These are phyloP conservation scores for Talaromyces sp. DNA, from an alignment of 2,329 filamentous ascomycete genomes.

Conservation along the genomic window DNA sequence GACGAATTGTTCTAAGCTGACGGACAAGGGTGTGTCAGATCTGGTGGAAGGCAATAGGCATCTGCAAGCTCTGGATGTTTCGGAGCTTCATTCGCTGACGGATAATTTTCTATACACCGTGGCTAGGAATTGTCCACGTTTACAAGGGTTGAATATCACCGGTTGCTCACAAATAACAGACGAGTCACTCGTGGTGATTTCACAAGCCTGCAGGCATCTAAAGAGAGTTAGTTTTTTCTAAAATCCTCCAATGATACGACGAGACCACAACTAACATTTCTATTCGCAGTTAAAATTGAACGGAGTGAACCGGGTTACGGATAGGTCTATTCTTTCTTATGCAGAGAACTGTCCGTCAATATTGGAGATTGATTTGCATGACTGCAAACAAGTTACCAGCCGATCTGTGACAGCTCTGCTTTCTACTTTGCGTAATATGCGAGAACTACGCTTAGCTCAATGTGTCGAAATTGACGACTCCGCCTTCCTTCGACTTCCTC, in stretches of 20 bases:
- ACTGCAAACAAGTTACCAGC: constrained; percentile 78
- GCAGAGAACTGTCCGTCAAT: constrained; percentile 87
- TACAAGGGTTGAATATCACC: constrained; percentile 93
- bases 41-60: constrained; percentile 77
- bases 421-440: constrained; percentile 73
- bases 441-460: constrained; percentile 82
- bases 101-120: constrained; percentile 76
- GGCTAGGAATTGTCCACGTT: constrained; percentile 74
- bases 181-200: constrained; percentile 76
- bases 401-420: constrained; percentile 79
- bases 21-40: constrained; percentile 76
- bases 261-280: constrained; percentile 9
- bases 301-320: constrained; percentile 79
- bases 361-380: constrained; percentile 91
- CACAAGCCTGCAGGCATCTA: constrained; percentile 77
- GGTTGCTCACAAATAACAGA: constrained; percentile 82
- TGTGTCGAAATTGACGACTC: constrained; percentile 81
- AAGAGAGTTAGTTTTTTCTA: constrained; percentile 66
- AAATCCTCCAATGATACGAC: constrained; percentile 17
- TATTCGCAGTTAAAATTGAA: constrained; percentile 79
- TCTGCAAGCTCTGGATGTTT: constrained; percentile 86
- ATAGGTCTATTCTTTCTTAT: constrained; percentile 79
- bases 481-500: constrained; percentile 80
- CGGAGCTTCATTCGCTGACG: constrained; percentile 74
- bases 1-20: constrained; percentile 82